phyloP scores from a whole-genome alignment of 352 stramenopile genomes.

The Phytophthora sp. region DNA sequence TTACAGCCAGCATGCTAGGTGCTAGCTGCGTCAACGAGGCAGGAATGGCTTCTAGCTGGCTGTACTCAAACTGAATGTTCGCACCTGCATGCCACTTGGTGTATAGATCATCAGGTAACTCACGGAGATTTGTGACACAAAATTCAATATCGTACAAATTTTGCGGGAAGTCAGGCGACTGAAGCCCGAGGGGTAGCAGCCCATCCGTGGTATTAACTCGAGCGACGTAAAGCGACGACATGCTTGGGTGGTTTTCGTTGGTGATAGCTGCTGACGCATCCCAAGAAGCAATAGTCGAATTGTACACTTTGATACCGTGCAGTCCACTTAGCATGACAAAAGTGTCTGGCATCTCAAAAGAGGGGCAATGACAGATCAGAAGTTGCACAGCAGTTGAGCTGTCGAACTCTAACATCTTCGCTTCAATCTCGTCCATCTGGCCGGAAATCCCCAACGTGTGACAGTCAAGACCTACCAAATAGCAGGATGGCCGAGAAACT shows the following conservation, averaged over 20 bases:
- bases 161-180: conserved; percentile 35
- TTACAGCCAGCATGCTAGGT: conserved; percentile 21
- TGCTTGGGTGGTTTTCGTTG: conserved; percentile 13
- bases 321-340: conserved; percentile 31
- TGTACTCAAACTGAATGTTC: conserved; percentile 25
- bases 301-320: conserved; percentile 47
- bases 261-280: conserved; percentile 24
- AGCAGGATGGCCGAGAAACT: conserved; percentile 32
- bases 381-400: conserved; percentile 26
- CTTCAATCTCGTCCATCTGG: conserved; percentile 9
- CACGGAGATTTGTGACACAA: conserved; percentile 36
- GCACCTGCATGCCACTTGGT: conserved; percentile 27
- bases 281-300: conserved; percentile 40
- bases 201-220: conserved; percentile 34
- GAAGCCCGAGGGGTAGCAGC: conserved; percentile 34
- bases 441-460: conserved; percentile 14
- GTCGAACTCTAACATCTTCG: conserved; percentile 34
- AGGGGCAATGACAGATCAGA: conserved; percentile 37
- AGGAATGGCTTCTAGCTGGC: conserved; percentile 16
- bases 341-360: conserved; percentile 24
- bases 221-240: conserved; percentile 36
- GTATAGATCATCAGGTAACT: conserved; percentile 38
- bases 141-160: conserved; percentile 43
- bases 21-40: conserved; percentile 13
- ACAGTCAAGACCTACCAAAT: conserved; percentile 39